Evolutionary conservation across 768 basidiomycete genomes (phyloP).

Genomic region (Mycena kentingensis): DNA sequence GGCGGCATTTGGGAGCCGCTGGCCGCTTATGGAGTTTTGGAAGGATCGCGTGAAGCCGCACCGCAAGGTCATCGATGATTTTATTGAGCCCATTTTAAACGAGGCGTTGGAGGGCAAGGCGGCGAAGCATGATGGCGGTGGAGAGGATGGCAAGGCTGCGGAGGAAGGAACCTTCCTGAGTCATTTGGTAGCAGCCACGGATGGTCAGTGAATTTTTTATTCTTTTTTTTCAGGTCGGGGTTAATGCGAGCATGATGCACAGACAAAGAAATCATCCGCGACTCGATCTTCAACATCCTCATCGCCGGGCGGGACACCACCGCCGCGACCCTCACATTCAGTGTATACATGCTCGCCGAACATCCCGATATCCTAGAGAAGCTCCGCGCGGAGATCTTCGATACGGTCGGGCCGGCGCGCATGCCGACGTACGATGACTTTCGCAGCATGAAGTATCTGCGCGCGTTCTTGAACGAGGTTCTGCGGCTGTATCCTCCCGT

Average conservation of each 20-base stretch:
- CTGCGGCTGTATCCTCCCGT: constrained; percentile 57
- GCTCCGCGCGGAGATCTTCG: constrained; percentile 54
- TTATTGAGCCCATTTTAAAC: constrained; percentile 54
- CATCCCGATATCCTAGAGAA: constrained; percentile 47
- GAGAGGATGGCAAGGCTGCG: constrained; percentile 33
- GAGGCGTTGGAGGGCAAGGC: constrained; percentile 37
- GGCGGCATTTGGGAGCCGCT: constrained; percentile 41
- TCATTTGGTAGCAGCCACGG: constrained; percentile 52
- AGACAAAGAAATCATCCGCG: constrained; percentile 44
- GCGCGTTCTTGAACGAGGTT: constrained; percentile 46
- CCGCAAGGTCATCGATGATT: constrained; percentile 50
- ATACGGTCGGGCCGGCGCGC: constrained; percentile 42
- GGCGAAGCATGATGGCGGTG: constrained; percentile 24
- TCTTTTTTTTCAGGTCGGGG: background rate
- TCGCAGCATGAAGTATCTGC: constrained; percentile 57
- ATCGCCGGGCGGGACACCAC: constrained; percentile 52
- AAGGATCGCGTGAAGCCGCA: constrained; percentile 46
- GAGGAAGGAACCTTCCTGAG: constrained; percentile 50
- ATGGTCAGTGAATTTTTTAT: constrained; percentile 38
- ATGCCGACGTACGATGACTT: constrained; percentile 58
- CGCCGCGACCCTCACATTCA: constrained; percentile 52
- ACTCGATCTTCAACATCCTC: constrained; percentile 47
- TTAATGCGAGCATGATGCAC: background rate
- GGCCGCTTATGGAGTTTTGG: constrained; percentile 57
- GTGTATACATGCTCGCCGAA: constrained; percentile 53